Evolutionary conservation across 2,329 filamentous ascomycete species (phyloP), one percentile per base, ranked within the genome.

Genomic region (Alternaria alternata): DNA sequence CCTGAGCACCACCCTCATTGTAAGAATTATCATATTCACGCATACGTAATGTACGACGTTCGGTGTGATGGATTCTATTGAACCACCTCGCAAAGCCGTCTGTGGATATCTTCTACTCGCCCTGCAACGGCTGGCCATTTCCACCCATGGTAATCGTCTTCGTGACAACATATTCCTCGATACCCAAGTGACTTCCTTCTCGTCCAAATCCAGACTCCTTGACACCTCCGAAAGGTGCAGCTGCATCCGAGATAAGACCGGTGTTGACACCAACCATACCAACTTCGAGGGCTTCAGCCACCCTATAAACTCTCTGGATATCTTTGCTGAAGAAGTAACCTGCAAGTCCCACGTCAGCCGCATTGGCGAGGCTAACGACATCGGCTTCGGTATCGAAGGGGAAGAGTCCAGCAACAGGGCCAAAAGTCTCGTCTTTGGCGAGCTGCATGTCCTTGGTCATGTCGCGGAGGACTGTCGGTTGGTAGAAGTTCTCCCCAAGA

Each of bases 361-460:
- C 80, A 79, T 99, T 99, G 4, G 95, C 94, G 66, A 94, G 81
- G 64, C 86, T 84, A 30, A 98, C 88, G 5, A 97, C 95, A 72
- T 98, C 94, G 54, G 91, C 89, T 80, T 98, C 95, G 0, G 90
- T 93, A 47, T 92, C 87, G 75, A 98, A 99, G 49, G 89, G 86
- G 83, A 97, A 97, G 14, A 98, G 80, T 0, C 91, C 94, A 0
- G 94, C 94, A 0, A 98, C 91, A 3, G 95, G 95, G 0, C 95
- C 95, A 76, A 99, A 99, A 0, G 94, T 99, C 83, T 99, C 95
- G 79, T 98, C 94, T 1, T 83, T 83, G 5, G 92, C 89, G 68
- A 98, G 86, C 61, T 87, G 85, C 95, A 98, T 98, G 42, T 94
- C 88, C 59, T 85, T 83, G 11, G 85, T 96, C 89, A 97, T 94